Conservation (phyloP, 805 yeast species). For the Teunomyces cretensis region DNA sequence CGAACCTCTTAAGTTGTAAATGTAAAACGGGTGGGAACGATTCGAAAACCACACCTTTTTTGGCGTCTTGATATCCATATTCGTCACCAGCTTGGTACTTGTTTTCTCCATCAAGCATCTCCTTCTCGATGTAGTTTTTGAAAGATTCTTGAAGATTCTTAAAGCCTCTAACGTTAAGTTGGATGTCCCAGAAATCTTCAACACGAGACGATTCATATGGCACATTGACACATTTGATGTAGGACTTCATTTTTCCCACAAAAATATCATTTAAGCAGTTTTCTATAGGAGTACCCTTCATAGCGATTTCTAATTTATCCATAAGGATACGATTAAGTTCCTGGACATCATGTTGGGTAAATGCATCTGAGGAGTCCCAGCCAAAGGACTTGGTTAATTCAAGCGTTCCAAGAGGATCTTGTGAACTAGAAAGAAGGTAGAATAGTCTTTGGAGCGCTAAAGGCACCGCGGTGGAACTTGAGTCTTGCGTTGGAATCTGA, state of each 20-base stretch:
- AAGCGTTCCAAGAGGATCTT: constrained; percentile 75
- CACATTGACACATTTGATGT: constrained; percentile 87
- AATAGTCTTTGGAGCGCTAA: constrained; percentile 86
- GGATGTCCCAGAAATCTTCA: constrained; percentile 98
- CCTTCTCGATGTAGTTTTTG: constrained; percentile 83
- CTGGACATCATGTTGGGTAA: constrained; percentile 97
- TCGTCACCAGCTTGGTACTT: constrained; percentile 88
- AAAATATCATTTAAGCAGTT: constrained; percentile 66
- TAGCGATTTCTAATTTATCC: constrained; percentile 87
- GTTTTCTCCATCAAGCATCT: constrained; percentile 89
- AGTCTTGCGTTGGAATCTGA: constrained; percentile 77
- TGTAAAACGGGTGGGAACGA: constrained; percentile 91
- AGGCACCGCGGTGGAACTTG: constrained; percentile 51
- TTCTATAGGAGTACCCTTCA: constrained; percentile 81
- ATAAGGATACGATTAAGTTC: constrained; percentile 91
- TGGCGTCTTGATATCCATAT: constrained; percentile 90
- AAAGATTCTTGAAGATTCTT: constrained; percentile 72
- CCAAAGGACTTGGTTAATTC: constrained; percentile 93
- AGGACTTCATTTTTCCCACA: constrained; percentile 96
- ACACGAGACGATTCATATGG: constrained; percentile 87
- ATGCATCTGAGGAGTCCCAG: constrained; percentile 94
- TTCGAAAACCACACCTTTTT: constrained; percentile 91
- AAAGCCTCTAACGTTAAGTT: constrained; percentile 86
- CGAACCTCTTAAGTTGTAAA: constrained; percentile 89
- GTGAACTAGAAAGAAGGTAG: constrained; percentile 71